phyloP scores from a whole-genome alignment of 2,329 filamentous ascomycete species.

The Cladophialophora carrionii region DNA sequence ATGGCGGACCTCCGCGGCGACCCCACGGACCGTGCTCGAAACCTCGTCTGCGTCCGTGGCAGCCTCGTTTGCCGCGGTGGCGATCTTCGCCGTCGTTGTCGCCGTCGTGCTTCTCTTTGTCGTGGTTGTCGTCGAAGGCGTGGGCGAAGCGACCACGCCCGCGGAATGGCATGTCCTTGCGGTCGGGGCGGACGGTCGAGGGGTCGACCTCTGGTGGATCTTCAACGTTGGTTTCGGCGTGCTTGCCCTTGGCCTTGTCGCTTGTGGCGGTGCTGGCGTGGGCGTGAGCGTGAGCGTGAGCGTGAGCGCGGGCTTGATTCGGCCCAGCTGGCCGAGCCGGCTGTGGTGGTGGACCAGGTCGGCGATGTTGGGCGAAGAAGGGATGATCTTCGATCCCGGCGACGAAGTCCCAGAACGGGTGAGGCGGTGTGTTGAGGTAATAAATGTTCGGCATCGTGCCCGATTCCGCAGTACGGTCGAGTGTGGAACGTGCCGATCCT shows the following conservation, averaged over 20 bases:
- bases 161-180: slow-evolving; percentile 29
- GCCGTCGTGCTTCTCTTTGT: slow-evolving; percentile 9
- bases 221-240: slow-evolving; percentile 30
- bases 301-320: slow-evolving; percentile 43
- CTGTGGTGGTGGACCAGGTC: slow-evolving; percentile 39
- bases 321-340: slow-evolving; percentile 43
- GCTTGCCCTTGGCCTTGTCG: slow-evolving; percentile 34
- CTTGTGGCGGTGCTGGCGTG: slow-evolving; percentile 14
- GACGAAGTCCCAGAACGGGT: slow-evolving; percentile 62
- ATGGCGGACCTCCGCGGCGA: slow-evolving; percentile 17
- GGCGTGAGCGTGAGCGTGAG: slow-evolving; percentile 13
- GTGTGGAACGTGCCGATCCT: slow-evolving; percentile 1
- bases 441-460: slow-evolving; percentile 57
- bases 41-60: slow-evolving; percentile 17
- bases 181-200: slow-evolving; percentile 31
- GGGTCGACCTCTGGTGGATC: slow-evolving; percentile 38
- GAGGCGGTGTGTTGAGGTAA: slow-evolving; percentile 47
- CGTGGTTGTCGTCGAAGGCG: slow-evolving; percentile 27
- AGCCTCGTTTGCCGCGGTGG: slow-evolving; percentile 26
- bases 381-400: slow-evolving; percentile 56
- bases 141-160: slow-evolving; percentile 36
- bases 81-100: slow-evolving; percentile 6
- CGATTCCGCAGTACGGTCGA: neutral
- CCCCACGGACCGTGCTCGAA: slow-evolving; percentile 18
- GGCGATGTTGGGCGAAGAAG: slow-evolving; percentile 48